These are phyloP conservation scores for Maudiozyma turicensis DNA, from an alignment of 805 yeast genomes.

Conservation along the genomic window DNA sequence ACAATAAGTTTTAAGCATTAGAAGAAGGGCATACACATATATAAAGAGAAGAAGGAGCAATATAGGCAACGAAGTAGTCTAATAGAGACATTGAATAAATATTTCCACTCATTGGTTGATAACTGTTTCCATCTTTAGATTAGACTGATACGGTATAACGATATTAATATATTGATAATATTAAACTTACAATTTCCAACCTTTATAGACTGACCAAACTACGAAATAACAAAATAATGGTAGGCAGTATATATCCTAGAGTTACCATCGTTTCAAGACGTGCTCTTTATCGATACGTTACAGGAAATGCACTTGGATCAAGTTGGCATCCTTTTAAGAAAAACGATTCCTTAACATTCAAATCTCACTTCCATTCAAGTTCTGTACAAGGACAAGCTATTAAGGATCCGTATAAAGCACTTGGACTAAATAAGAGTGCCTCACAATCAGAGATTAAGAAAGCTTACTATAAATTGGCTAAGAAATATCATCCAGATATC, in stretches of 20 bases:
- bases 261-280: neutral
- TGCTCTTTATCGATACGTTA: neutral
- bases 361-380: slow-evolving; percentile 10
- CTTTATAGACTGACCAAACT: no score
- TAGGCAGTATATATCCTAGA: neutral
- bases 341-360: neutral
- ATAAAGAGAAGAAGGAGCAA: no score
- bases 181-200: no score
- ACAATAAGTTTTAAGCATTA: no score
- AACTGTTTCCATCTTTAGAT: no score
- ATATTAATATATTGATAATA: no score
- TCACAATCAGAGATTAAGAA: slow-evolving; percentile 81
- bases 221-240: neutral
- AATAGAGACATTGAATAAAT: no score
- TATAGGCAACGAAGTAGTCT: no score
- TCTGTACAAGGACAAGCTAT: slow-evolving; percentile 8
- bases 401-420: slow-evolving; percentile 71
- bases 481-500: slow-evolving; percentile 92
- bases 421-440: slow-evolving; percentile 71
- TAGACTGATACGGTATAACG: no score
- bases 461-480: slow-evolving; percentile 88
- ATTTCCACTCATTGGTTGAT: no score
- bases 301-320: neutral
- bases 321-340: neutral
- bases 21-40: no score